A percentile compares a stretch with the other conserved stretches of the same genome.
Evolutionary conservation across 208 protist genomes (phyloP).

Genomic region (Trypanosoma mega): DNA sequence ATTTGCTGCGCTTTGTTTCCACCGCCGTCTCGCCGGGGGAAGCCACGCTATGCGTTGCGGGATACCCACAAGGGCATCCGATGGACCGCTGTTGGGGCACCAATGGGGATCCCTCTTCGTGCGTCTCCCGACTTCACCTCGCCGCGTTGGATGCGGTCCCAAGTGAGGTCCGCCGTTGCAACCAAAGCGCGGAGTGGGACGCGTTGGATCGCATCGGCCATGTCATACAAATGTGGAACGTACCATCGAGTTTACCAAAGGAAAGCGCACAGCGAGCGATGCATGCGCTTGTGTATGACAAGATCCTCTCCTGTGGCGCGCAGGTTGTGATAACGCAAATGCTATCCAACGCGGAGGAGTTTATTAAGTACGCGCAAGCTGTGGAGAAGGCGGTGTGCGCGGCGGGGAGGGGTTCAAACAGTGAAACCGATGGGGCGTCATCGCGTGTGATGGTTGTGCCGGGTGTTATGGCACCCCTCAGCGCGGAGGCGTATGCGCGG

Average conservation of each 20-base stretch:
- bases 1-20: constrained; percentile 26
- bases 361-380: constrained; percentile 25
- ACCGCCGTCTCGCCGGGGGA: too few relatives aligned
- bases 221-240: constrained; percentile 19
- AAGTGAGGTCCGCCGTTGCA: too few relatives aligned
- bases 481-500: constrained; percentile 26
- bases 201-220: too few relatives aligned
- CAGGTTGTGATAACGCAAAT: constrained; percentile 42
- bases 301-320: constrained; percentile 21
- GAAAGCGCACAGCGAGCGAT: constrained; percentile 13
- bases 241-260: constrained; percentile 23
- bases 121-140: background rate
- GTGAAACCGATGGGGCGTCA: too few relatives aligned
- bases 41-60: too few relatives aligned
- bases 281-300: constrained; percentile 30
- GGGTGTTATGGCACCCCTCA: constrained; percentile 29
- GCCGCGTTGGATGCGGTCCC: constrained; percentile 3
- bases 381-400: constrained; percentile 20
- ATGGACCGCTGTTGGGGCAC: constrained; percentile 28
- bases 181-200: too few relatives aligned
- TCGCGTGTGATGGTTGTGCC: constrained; percentile 34
- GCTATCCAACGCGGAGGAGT: constrained; percentile 33
- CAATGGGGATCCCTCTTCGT: too few relatives aligned
- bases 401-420: too few relatives aligned
- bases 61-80: constrained; percentile 51